These are phyloP conservation scores for Gastrolobium villosum DNA, from an alignment of 306 rosid species.

Conservation along the genomic window DNA sequence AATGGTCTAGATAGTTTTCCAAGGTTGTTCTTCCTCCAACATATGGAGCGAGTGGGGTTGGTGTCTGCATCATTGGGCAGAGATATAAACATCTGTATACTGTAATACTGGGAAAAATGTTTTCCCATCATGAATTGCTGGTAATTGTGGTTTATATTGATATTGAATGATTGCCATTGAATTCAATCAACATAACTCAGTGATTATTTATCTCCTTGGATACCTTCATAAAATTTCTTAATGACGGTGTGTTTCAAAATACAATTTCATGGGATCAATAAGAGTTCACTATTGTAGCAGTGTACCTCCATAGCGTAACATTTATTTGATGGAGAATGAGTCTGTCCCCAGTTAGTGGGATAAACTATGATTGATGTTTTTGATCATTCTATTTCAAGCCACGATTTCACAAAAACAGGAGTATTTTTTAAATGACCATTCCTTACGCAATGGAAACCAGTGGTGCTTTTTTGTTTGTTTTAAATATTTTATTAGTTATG, in stretches of 20 bases:
- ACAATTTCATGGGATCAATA: too few relatives aligned
- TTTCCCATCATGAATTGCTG: constrained; percentile 33
- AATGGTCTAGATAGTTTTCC: constrained; percentile 21
- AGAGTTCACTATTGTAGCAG: too few relatives aligned
- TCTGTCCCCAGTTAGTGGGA: background rate
- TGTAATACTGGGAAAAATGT: constrained; percentile 22
- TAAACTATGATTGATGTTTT: background rate
- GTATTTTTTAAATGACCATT: too few relatives aligned
- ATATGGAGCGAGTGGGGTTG: constrained; percentile 43
- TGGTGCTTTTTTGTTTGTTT: too few relatives aligned
- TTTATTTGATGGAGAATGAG: too few relatives aligned
- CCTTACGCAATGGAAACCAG: too few relatives aligned
- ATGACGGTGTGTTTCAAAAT: background rate
- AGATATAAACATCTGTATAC: constrained; percentile 45
- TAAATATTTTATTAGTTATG: background rate
- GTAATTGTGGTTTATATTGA: constrained; percentile 28
- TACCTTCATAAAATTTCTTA: background rate
- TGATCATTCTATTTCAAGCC: background rate
- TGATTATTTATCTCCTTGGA: background rate
- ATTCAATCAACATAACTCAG: constrained; percentile 1
- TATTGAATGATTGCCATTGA: constrained; percentile 29
- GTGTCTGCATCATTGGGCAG: constrained; percentile 40
- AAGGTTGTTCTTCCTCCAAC: constrained; percentile 49
- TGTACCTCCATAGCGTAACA: too few relatives aligned
- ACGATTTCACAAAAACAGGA: background rate